Base-by-base conservation (phyloP, 2,329 filamentous ascomycete species). In the Trichoderma gracile region DNA sequence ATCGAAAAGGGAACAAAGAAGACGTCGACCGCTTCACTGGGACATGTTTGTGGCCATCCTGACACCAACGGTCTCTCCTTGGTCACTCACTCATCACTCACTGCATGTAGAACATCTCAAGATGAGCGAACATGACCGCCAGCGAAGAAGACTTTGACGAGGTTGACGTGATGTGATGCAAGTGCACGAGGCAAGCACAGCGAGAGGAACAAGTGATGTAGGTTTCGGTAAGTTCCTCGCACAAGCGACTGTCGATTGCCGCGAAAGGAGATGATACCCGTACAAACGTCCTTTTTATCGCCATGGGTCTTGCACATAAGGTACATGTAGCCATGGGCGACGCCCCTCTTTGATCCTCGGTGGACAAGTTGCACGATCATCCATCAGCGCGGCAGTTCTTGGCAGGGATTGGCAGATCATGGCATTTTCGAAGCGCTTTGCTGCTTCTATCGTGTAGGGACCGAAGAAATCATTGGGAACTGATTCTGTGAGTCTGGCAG, bases 301-400 rank as follows among this genome's bases (percentile, higher is more conserved):
- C 33, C 45, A 14, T 49, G 27, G 45, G 45, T 45, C 19, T 58
- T 38, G 33, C 12, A 38, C 33, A 47, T 25, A 25, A 25, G 3
- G 5, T 3, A 5, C 25, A 25, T 3, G 25, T 62, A 46, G 58
- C 54, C 47, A 62, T 40, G 47, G 58, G 33, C 49, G 49, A 62
- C 58, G 58, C 49, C 58, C 58, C 47, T 54, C 58, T 45, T 38
- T 3, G 38, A 45, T 53, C 58, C 58, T 61, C 47, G 17, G n/a
- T 14, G 33, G 33, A 38, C 33, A 14, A 38, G 33, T 12, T 38
- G 33, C 33, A 38, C 33, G 33, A 38, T 8, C 14, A 12, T 10
- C 33, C 14, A 12, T 10, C 33, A 14, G 33, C 9, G 33, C 33
- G 40, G 25, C 43, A 19, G 25, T 38, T 58, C 33, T 38, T 33